Evolutionary conservation across 805 yeast species (phyloP).

Genomic region (Hanseniaspora singularis): DNA sequence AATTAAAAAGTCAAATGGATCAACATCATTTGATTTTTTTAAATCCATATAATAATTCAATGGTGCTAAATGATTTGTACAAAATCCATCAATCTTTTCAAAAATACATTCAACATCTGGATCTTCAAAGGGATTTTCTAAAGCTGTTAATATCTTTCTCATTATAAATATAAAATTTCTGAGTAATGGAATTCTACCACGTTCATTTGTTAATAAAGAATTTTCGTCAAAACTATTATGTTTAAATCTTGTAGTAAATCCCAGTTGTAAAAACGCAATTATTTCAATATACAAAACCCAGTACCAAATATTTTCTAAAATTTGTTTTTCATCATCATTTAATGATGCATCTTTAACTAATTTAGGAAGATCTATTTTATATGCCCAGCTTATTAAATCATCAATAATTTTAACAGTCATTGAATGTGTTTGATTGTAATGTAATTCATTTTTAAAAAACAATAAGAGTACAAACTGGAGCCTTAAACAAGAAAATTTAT

Average conservation of each 20-base stretch:
- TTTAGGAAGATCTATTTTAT: conserved; percentile 1
- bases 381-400: conserved; percentile 5
- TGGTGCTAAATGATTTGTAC: conserved; percentile 4
- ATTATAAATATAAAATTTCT: conserved; percentile 1
- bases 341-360: not conserved
- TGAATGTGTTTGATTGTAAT: not conserved
- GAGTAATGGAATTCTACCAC: conserved; percentile 8
- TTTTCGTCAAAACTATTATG: not conserved
- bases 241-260: not conserved
- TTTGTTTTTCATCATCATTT: not conserved
- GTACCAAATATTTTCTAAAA: conserved; percentile 8
- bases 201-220: not conserved
- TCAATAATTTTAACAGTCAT: not conserved
- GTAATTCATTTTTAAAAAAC: conserved; percentile 10
- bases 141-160: conserved; percentile 1
- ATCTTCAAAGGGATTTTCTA: conserved; percentile 5
- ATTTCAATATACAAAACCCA: conserved; percentile 10
- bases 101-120: conserved; percentile 12
- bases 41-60: conserved; percentile 6
- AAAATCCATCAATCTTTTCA: not conserved
- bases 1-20: conserved; percentile 4
- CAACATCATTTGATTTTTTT: not conserved
- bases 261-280: conserved; percentile 5
- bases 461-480: not conserved
- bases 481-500: not conserved